Conservation (phyloP, 148 eudicot genomes). For the Vaccinium macrocarpon region DNA sequence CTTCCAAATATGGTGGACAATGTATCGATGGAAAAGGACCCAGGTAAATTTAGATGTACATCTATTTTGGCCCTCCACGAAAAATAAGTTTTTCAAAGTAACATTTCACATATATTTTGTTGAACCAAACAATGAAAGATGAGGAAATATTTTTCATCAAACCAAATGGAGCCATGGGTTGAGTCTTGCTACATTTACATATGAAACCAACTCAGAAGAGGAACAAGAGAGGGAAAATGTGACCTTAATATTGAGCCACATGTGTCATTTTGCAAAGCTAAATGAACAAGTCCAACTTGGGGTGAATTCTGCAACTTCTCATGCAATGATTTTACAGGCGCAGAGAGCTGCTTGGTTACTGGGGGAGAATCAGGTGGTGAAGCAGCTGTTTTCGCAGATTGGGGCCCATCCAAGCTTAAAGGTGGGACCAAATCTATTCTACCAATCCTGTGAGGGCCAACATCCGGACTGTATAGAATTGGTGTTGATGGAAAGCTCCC, state of each 20-base stretch:
- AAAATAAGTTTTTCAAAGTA: background rate
- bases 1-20: background rate
- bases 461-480: slow-evolving; percentile 73
- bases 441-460: slow-evolving; percentile 52
- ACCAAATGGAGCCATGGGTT: background rate
- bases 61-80: background rate
- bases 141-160: background rate
- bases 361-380: slow-evolving; percentile 79
- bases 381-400: slow-evolving; percentile 47
- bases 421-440: slow-evolving; percentile 88
- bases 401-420: slow-evolving; percentile 84
- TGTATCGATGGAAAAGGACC: background rate
- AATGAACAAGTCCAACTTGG: slow-evolving; percentile 85
- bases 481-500: slow-evolving; percentile 99
- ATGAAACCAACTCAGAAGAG: slow-evolving; percentile 9
- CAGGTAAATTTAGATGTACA: background rate
- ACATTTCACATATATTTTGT: background rate
- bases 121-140: background rate
- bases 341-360: slow-evolving; percentile 62
- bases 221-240: slow-evolving; percentile 4
- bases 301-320: slow-evolving; percentile 75
- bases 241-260: slow-evolving; percentile 87
- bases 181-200: background rate
- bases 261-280: slow-evolving; percentile 92
- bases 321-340: slow-evolving; percentile 63